Base-by-base conservation (phyloP, 2,329 filamentous ascomycete species). In the Albophoma yamanashiensis region DNA sequence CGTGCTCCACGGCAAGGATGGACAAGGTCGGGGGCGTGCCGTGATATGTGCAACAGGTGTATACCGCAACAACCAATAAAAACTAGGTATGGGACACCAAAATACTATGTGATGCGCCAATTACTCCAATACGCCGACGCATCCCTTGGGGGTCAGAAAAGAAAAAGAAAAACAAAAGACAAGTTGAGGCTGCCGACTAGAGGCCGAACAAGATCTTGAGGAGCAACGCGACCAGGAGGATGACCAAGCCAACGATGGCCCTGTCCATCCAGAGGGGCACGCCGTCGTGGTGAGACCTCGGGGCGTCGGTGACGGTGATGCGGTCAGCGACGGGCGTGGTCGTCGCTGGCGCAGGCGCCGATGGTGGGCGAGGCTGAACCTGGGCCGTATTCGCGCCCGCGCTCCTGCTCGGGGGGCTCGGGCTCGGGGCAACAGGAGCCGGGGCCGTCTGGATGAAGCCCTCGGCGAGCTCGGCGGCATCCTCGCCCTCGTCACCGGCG, bases 181-280 rank as follows among this genome's bases (percentile, higher is more conserved):
- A 36, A 12, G 17, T 8, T 14, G 22, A 14, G 5, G 31, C 31
- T 14, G 31, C 50, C 4, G 31, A 12, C 14, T 38, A 55, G 20
- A 36, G 31, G 47, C 68, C 74, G 53, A 76, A 68, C 20, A 82
- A 64, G 36, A 85, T 75, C 67, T 83, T 86, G 60, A 84, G 62
- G 27, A 96, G 76, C 78, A 96, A 83, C 27, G 89, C 83, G 4
- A 86, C 76, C 25, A 96, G 76, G 34, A 89, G 78, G 17, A 90
- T 79, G 0, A 90, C 77, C 22, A 96, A 74, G 8, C 84, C 87
- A 27, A 87, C 84, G 64, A 96, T 96, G 43, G 87, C 82, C 63
- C 89, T 84, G 72, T 96, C 92, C 22, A 96, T 79, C 89, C 91
- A 96, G 15, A 85, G 75, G 1, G 87, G 83, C 20, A 89, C 82